These are phyloP conservation scores for Wickerhamomyces silvicola DNA, from an alignment of 805 yeast genomes.

Conservation along the genomic window DNA sequence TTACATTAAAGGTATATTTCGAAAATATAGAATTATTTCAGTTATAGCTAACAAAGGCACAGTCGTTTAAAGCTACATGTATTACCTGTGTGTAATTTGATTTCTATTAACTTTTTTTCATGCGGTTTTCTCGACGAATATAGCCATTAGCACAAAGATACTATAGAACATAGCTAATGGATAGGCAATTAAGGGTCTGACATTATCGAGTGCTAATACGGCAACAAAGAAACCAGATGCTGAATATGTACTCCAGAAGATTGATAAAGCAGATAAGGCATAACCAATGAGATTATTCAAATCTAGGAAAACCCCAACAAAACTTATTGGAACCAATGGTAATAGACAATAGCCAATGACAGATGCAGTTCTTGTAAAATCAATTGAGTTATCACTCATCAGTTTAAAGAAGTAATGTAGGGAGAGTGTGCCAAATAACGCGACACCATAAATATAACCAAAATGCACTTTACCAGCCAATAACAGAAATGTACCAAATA, in stretches of 20 bases:
- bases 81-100: no score
- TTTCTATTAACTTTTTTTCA: no score
- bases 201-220: constrained; percentile 74
- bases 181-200: constrained; percentile 86
- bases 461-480: constrained; percentile 93
- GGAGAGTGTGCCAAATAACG: constrained; percentile 81
- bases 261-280: constrained; percentile 54
- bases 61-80: no score
- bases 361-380: constrained; percentile 70
- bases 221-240: constrained; percentile 91
- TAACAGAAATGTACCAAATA: constrained; percentile 77
- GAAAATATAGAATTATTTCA: no score
- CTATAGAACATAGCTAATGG: constrained; percentile 89
- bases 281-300: constrained; percentile 77
- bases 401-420: constrained; percentile 79
- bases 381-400: constrained; percentile 63
- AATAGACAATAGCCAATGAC: constrained; percentile 91
- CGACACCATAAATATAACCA: constrained; percentile 95
- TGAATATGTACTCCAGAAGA: constrained; percentile 87
- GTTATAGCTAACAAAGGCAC: no score
- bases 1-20: no score
- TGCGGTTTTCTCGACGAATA: constrained; percentile 46
- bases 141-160: constrained; percentile 93
- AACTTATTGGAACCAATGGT: constrained; percentile 74
- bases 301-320: constrained; percentile 54